These are phyloP conservation scores for Chytriomyces sp. DNA, from an alignment of 192 early-diverging fungal species.

Conservation along the genomic window DNA sequence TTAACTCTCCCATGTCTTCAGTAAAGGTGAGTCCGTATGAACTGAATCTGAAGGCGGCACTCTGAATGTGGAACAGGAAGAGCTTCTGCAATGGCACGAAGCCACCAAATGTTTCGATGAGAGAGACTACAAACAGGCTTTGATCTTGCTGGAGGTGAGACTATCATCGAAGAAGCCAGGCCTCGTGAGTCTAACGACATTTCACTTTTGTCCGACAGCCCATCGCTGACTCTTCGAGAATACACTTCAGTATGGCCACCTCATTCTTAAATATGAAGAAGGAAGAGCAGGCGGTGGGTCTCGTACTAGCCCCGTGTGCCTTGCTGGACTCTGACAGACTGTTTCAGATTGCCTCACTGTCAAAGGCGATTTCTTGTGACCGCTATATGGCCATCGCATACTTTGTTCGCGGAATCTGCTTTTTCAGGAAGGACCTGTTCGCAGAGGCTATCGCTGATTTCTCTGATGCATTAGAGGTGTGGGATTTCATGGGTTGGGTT, in stretches of 20 bases:
- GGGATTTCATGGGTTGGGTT: background rate
- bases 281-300: constrained; percentile 80
- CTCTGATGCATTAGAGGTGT: constrained; percentile 74
- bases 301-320: background rate
- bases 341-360: constrained; percentile 74
- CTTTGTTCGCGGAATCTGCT: constrained; percentile 87
- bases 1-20: background rate
- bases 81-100: constrained; percentile 19
- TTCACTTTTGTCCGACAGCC: constrained; percentile 40
- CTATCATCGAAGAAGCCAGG: no score
- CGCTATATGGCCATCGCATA: constrained; percentile 88
- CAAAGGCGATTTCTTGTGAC: constrained; percentile 76
- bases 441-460: constrained; percentile 76
- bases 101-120: background rate
- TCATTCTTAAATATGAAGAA: constrained; percentile 73
- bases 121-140: constrained; percentile 13
- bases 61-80: constrained; percentile 8
- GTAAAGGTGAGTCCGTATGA: background rate
- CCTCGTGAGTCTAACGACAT: no score
- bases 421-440: constrained; percentile 73
- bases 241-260: constrained; percentile 95
- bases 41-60: background rate
- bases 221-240: constrained; percentile 90
- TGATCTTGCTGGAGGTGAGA: constrained; percentile 20
- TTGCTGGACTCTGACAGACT: background rate